A percentile compares a stretch with the other conserved stretches of the same genome.
Conservation (phyloP, 352 stramenopile genomes). For the Detonula confervacea region DNA sequence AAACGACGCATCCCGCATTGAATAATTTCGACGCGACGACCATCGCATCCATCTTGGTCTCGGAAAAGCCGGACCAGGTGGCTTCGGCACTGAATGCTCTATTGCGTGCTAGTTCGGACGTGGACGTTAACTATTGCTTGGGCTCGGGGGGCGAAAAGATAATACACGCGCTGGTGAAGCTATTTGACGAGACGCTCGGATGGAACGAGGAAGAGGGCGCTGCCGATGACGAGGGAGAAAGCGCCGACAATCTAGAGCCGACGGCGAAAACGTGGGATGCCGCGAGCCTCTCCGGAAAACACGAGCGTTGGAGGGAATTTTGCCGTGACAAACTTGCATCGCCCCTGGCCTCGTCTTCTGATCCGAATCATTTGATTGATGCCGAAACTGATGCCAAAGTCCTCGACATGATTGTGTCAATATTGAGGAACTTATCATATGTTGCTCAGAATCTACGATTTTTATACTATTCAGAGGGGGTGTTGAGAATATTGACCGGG, state of each 20-base stretch:
- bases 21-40: conserved; percentile 28
- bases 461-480: conserved; percentile 58
- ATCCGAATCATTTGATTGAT: conserved; percentile 58
- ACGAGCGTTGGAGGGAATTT: conserved; percentile 50
- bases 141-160: conserved; percentile 56
- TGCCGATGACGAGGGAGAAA: neutral
- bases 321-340: conserved; percentile 58
- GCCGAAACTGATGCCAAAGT: conserved; percentile 40
- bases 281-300: conserved; percentile 31
- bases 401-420: conserved; percentile 65
- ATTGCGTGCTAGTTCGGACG: conserved; percentile 53
- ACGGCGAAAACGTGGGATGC: conserved; percentile 43
- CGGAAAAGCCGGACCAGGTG: conserved; percentile 40
- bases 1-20: conserved; percentile 43
- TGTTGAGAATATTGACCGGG: conserved; percentile 65
- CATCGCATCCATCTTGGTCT: conserved; percentile 27
- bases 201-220: conserved; percentile 44
- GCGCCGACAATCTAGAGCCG: conserved; percentile 38
- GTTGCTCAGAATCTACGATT: conserved; percentile 77
- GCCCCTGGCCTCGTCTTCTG: conserved; percentile 47
- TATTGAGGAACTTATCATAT: conserved; percentile 82
- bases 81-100: conserved; percentile 68
- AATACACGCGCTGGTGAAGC: conserved; percentile 46
- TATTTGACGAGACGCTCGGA: conserved; percentile 68
- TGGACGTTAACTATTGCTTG: conserved; percentile 71